Conservation (phyloP, 495 filamentous ascomycete genomes). For the Podospora didyma region DNA sequence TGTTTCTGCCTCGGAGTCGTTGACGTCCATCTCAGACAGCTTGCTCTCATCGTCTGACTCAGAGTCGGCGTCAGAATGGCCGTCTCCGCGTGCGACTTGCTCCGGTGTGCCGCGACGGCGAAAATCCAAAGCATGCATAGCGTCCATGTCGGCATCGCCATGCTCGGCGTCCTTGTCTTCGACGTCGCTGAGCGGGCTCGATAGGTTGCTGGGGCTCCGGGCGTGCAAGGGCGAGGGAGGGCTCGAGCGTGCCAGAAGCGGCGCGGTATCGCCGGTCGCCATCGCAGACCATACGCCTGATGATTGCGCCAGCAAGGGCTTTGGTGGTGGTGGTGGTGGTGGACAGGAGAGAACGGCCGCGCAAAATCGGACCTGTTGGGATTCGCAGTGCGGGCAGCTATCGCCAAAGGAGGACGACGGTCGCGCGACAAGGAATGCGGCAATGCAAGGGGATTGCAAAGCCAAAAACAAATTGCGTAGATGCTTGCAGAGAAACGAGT, state of each 20-base stretch:
- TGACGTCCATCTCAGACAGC: conserved; percentile 56
- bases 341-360: conserved; percentile 14
- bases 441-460: background rate
- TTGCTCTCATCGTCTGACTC: conserved; percentile 34
- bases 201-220: conserved; percentile 37
- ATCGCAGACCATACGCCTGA: conserved; percentile 31
- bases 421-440: conserved; percentile 13
- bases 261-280: conserved; percentile 44
- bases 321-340: conserved; percentile 9
- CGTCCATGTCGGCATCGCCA: conserved; percentile 39
- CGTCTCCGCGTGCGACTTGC: conserved; percentile 45
- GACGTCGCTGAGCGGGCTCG: conserved; percentile 84
- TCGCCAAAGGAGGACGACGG: conserved; percentile 2
- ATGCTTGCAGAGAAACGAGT: background rate
- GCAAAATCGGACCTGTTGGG: conserved; percentile 23
- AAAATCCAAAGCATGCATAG: conserved; percentile 24
- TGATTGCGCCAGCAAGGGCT: conserved; percentile 14
- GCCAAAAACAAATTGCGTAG: conserved; percentile 2
- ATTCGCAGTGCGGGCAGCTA: conserved; percentile 16
- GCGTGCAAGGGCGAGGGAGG: conserved; percentile 37
- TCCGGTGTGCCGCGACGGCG: conserved; percentile 43
- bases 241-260: conserved; percentile 40
- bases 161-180: conserved; percentile 62
- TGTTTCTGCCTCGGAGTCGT: conserved; percentile 97
- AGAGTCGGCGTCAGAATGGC: conserved; percentile 30